Conservation (phyloP, 305 asterid genomes). For the Nicotiana rustica region DNA sequence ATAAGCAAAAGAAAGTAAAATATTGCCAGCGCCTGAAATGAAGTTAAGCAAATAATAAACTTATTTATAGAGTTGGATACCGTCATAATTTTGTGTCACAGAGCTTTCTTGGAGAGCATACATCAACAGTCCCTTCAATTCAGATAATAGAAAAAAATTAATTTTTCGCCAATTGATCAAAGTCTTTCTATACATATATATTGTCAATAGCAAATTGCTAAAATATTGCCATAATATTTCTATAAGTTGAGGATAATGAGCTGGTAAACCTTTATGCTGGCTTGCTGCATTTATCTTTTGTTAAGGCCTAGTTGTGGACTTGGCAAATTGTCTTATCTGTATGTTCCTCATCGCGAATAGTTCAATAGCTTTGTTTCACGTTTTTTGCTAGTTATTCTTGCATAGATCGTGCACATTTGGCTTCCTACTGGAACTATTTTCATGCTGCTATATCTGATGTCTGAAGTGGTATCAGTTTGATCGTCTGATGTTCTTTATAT, state of each 20-base stretch:
- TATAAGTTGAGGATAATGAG: background rate
- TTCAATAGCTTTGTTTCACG: background rate
- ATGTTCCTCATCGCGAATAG: background rate
- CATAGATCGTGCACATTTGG: slow-evolving; percentile 18
- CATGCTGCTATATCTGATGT: background rate
- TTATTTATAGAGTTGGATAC: background rate
- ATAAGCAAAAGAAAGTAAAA: background rate
- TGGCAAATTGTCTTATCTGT: background rate
- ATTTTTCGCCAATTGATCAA: background rate
- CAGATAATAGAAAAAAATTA: background rate
- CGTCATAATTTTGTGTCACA: background rate
- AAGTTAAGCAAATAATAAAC: background rate
- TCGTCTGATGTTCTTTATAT: background rate
- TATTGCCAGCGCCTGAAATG: background rate
- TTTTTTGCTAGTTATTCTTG: background rate
- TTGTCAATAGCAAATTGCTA: background rate
- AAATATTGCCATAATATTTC: slow-evolving; percentile 4
- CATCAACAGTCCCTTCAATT: slow-evolving; percentile 7
- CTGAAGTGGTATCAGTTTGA: slow-evolving; percentile 10
- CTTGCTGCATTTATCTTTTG: background rate
- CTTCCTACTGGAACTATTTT: background rate
- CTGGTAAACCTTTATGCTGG: slow-evolving; percentile 13
- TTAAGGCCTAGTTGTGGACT: background rate
- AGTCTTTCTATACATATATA: background rate
- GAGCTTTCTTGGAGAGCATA: slow-evolving; percentile 8